These are phyloP conservation scores for Aspergillus amoenus DNA, from an alignment of 2,329 filamentous ascomycete species.

Conservation along the genomic window DNA sequence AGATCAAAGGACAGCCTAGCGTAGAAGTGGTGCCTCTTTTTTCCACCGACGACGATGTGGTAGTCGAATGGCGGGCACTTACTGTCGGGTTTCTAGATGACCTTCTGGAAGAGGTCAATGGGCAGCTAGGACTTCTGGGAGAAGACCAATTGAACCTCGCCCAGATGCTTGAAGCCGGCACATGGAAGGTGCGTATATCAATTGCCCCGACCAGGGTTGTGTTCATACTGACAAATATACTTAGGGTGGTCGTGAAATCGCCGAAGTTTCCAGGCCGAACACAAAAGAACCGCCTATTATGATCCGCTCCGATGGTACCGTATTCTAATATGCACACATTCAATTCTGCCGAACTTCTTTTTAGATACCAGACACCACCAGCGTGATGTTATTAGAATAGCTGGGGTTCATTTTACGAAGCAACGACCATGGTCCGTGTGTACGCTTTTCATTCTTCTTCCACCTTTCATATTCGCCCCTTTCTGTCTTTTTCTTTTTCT, in stretches of 20 bases:
- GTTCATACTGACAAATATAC: slow-evolving; percentile 31
- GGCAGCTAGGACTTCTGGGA: slow-evolving; percentile 65
- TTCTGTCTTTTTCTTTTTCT: slow-evolving; percentile 1
- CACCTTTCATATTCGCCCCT: slow-evolving; percentile 6
- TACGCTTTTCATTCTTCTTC: slow-evolving; percentile 13
- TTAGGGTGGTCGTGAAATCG: slow-evolving; percentile 88
- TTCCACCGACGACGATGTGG: slow-evolving; percentile 70
- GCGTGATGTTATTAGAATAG: slow-evolving; percentile 12
- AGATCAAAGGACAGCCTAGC: slow-evolving; percentile 68
- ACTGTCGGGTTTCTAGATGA: slow-evolving; percentile 75
- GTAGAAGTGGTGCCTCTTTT: slow-evolving; percentile 74
- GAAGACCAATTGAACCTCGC: slow-evolving; percentile 71
- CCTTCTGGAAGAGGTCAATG: slow-evolving; percentile 68
- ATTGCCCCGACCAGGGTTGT: slow-evolving; percentile 3
- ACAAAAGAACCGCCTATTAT: slow-evolving; percentile 96
- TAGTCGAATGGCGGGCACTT: slow-evolving; percentile 75
- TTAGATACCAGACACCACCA: slow-evolving; percentile 27
- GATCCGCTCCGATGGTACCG: slow-evolving; percentile 92
- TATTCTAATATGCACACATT: slow-evolving; percentile 64
- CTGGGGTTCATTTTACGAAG: slow-evolving; percentile 30
- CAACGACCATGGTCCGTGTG: slow-evolving; percentile 33
- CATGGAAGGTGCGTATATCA: slow-evolving; percentile 79
- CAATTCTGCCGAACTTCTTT: slow-evolving; percentile 22
- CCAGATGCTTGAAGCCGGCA: slow-evolving; percentile 91
- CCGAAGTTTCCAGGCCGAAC: slow-evolving; percentile 91